Evolutionary conservation across 78 protist genomes (phyloP).

Genomic region (Cavenderia fasciculata): DNA sequence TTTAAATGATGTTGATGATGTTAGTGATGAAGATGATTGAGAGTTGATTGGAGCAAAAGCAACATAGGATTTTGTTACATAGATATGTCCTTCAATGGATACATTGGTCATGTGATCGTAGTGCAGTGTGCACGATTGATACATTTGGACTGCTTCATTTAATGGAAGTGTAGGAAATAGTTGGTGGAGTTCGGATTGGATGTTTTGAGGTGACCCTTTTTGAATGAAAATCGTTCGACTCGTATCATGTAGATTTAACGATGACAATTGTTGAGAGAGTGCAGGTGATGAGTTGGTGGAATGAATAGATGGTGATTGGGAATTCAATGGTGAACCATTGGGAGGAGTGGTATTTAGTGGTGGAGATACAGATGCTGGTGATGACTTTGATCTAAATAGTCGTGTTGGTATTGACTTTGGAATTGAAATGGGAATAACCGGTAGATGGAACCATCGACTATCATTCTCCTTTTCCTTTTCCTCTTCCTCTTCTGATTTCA

Average conservation of each 20-base stretch:
- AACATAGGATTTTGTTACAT: constrained; percentile 51
- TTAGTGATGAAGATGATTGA: neutral
- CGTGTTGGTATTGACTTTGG: constrained; percentile 20
- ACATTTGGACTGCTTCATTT: constrained; percentile 11
- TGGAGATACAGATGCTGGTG: neutral
- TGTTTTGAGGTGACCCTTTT: constrained; percentile 13
- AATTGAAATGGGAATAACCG: neutral
- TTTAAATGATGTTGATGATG: neutral
- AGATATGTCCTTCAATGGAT: constrained; percentile 36
- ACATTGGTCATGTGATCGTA: neutral
- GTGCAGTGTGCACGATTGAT: constrained; percentile 45
- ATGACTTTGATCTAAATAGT: constrained; percentile 54
- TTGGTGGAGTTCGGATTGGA: constrained; percentile 28
- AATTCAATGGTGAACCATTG: too few species aligned
- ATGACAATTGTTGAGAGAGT: neutral
- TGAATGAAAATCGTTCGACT: constrained; percentile 61
- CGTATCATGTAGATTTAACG: neutral
- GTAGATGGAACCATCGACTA: neutral
- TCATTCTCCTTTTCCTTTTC: neutral
- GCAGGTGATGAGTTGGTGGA: neutral
- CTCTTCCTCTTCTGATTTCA: neutral
- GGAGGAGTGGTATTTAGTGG: neutral
- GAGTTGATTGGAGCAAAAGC: constrained; percentile 29
- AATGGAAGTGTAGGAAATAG: constrained; percentile 46
- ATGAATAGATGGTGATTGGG: too few species aligned